Evolutionary conservation across 2,329 filamentous ascomycete species (phyloP).

Genomic region (Magnaporthiopsis incrustans): DNA sequence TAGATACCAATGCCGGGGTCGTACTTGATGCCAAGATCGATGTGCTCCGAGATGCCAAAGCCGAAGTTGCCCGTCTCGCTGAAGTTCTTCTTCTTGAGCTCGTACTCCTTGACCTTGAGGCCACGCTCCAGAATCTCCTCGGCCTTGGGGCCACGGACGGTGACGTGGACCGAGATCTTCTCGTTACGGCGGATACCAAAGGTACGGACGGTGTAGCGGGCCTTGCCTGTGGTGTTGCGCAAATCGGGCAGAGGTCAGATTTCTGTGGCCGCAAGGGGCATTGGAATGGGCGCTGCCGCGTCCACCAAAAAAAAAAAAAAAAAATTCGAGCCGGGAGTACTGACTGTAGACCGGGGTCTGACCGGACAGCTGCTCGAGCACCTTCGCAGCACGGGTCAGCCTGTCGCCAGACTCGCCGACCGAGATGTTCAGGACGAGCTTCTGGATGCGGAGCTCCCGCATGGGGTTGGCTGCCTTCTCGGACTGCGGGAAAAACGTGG

Average conservation of each 20-base stretch:
- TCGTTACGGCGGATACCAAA: constrained; percentile 99
- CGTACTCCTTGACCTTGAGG: constrained; percentile 99
- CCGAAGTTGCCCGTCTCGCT: constrained; percentile 99
- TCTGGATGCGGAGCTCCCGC: constrained; percentile 99
- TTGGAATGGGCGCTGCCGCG: neutral
- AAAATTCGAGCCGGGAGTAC: constrained; percentile 27
- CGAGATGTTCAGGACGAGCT: constrained; percentile 99
- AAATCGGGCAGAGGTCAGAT: neutral
- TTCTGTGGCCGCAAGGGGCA: neutral
- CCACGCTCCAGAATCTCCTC: constrained; percentile 99
- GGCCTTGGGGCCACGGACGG: constrained; percentile 92
- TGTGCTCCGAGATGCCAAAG: constrained; percentile 99
- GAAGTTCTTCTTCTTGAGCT: constrained; percentile 99
- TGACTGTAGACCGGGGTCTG: constrained; percentile 99
- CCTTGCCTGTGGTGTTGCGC: constrained; percentile 64
- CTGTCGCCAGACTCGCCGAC: constrained; percentile 99
- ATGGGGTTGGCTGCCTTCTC: constrained; percentile 96
- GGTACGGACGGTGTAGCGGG: constrained; percentile 99
- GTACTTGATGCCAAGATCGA: constrained; percentile 99
- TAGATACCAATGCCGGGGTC: constrained; percentile 97
- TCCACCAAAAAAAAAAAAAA: neutral
- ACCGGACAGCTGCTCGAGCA: constrained; percentile 98
- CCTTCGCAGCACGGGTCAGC: constrained; percentile 99
- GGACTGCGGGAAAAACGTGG: constrained; percentile 39
- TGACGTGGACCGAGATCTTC: constrained; percentile 99